Base-by-base conservation (phyloP, 2,329 filamentous ascomycete species). In the Colletotrichum navitas region DNA sequence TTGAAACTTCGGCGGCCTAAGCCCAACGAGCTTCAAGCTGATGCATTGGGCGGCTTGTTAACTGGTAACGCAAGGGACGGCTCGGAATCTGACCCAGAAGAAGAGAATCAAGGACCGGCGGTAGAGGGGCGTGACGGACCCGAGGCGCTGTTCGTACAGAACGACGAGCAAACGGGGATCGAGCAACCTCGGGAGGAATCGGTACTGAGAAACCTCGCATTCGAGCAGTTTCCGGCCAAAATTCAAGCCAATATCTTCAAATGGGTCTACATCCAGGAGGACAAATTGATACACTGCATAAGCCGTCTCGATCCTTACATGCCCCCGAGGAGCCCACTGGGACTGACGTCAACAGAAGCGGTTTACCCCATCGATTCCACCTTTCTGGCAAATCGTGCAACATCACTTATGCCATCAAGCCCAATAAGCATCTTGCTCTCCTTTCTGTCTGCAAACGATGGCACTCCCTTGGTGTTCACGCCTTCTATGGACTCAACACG, bases 401-500 rank as follows among this genome's bases (percentile, higher is more conserved):
- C 41, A 75, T 87, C 2, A 79, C 77, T 0, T 74, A 75, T 10
- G 79, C 81, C 0, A 74, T 74, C 0, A 74, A 80, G 2, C 85
- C 85, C 0, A 77, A 81, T 3, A 72, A 76, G 0, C 72, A 84
- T 0, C 79, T 88, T 0, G 76, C 76, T 0, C 76, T 81, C 0
- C 78, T 88, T 0, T 43, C 80, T 0, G 85, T 86, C 0, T 83
- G 76, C 63, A 83, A 79, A 66, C 74, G 77, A 1, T 85, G 83
- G 80, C 75, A 79, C 60, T 83, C 80, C 36, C 74, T 85, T 1
- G 84, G 82, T 0, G 74, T 77, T 2, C 82, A 84, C 68, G 72
- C 83, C 2, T 88, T 88, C 71, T 87, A 87, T 66, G 84, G 85
- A 10, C 71, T 78, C 1, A 88, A 88, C 73, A 84, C 78, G 0